phyloP scores from a whole-genome alignment of 1,284 basidiomycete genomes.

The Pseudomicrostroma phylloplanum region DNA sequence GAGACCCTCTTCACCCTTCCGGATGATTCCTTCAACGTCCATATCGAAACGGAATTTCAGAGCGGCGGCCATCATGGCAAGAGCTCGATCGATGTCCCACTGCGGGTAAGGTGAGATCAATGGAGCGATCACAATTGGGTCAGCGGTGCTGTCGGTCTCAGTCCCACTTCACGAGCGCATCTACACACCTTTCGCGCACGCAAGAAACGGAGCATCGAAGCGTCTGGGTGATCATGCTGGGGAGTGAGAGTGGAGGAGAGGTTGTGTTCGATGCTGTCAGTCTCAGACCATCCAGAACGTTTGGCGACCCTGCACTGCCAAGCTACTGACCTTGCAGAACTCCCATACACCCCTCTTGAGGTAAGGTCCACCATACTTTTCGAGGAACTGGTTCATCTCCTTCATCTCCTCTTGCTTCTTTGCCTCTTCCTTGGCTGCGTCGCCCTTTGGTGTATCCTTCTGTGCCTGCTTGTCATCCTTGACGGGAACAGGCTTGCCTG shows the following conservation, averaged over 20 bases:
- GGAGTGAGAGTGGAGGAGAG: not conserved
- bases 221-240: constrained; percentile 43
- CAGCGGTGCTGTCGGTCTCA: not conserved
- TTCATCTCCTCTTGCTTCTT: constrained; percentile 39
- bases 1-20: constrained; percentile 49
- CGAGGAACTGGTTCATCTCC: constrained; percentile 42
- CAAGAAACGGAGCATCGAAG: constrained; percentile 47
- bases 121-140: not conserved
- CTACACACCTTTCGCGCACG: constrained; percentile 39
- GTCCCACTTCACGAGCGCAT: not conserved
- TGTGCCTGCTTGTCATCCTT: constrained; percentile 30
- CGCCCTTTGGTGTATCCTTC: constrained; percentile 45
- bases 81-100: constrained; percentile 49
- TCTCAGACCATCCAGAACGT: too few species aligned
- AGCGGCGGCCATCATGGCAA: constrained; percentile 48
- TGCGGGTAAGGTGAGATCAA: not conserved
- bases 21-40: constrained; percentile 44
- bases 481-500: constrained; percentile 15
- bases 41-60: constrained; percentile 51
- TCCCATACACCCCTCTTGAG: constrained; percentile 38
- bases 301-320: constrained; percentile 8
- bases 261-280: too few species aligned
- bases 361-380: constrained; percentile 48
- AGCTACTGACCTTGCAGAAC: constrained; percentile 18
- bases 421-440: constrained; percentile 47